phyloP scores from a whole-genome alignment of 2,329 filamentous ascomycete genomes.

The Fusarium buharicum region DNA sequence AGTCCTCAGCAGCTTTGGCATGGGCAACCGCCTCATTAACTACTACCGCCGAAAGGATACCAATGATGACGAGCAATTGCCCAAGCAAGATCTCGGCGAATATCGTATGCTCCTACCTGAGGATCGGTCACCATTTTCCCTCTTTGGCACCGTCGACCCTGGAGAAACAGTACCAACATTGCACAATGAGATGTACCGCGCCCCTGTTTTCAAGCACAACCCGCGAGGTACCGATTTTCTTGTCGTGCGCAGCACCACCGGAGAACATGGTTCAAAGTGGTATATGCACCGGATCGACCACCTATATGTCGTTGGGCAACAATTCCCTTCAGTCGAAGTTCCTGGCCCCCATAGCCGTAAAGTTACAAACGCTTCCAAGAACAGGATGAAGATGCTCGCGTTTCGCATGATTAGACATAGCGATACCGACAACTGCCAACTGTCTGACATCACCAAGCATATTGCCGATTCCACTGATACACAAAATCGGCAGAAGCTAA shows the following conservation, averaged over 20 bases:
- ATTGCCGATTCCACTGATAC: conserved; percentile 94
- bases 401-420: conserved; percentile 88
- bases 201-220: conserved; percentile 90
- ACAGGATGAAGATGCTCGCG: conserved; percentile 94
- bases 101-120: conserved; percentile 88
- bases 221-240: conserved; percentile 85
- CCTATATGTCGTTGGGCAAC: conserved; percentile 89
- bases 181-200: conserved; percentile 94
- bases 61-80: conserved; percentile 77
- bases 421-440: conserved; percentile 72
- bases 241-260: conserved; percentile 83
- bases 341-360: conserved; percentile 93
- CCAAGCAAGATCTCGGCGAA: conserved; percentile 88
- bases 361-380: conserved; percentile 97
- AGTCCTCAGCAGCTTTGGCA: conserved; percentile 94
- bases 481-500: conserved; percentile 95
- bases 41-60: conserved; percentile 88
- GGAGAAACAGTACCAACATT: conserved; percentile 91
- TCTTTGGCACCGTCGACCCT: conserved; percentile 91
- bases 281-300: conserved; percentile 91
- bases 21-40: conserved; percentile 96
- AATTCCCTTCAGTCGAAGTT: conserved; percentile 90
- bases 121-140: conserved; percentile 94
- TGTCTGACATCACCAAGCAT: conserved; percentile 90
- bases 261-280: conserved; percentile 79